Evolutionary conservation across 2,329 filamentous ascomycete species (phyloP), one percentile per base, ranked within the genome.

Genomic region (Madurella mycetomatis): DNA sequence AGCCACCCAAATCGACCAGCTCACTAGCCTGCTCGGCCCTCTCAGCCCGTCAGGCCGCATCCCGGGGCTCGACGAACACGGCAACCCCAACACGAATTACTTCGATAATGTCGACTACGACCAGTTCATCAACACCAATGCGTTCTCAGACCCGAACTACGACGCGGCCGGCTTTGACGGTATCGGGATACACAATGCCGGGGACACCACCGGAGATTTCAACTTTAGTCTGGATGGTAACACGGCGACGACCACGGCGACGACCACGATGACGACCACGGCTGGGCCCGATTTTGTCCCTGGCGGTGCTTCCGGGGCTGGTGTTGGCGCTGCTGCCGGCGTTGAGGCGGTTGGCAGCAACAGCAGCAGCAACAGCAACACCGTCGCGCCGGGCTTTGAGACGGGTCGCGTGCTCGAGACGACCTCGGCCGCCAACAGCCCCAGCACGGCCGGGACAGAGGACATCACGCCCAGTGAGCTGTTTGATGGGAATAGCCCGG

Each of bases 1-100:
- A 65, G 85, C 87, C 56, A 80, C 80, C 46, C 87, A 88, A 47
- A 87, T 96, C 1, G 83, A 88, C 57, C 84, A 88, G 54, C 76
- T 96, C 9, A 84, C 84, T 49, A 84, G 83, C 52, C 74, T 90
- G 15, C 78, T 96, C 8, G 85, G 88, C 7, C 91, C 91, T 0
- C 77, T 95, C 12, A 92, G 86, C 64, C 91, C 91, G 0, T 88
- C 83, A 0, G 90, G 90, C 4, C 80, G 82, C 15, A 88, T 95
- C 37, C 88, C 90, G 1, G 88, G 88, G 4, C 69, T 94, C 1
- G 75, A 74, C 25, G 76, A 79, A 2, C 58, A 66, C 9, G 64
- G 61, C 4, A 67, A 62, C 15, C 61, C 61, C 8, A 66, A 73
- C 54, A 55, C 66, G 37, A 60, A 66, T 11, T 70, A 67, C 62